phyloP scores from a whole-genome alignment of 768 basidiomycete genomes.

The Dioszegia aurantiaca region DNA sequence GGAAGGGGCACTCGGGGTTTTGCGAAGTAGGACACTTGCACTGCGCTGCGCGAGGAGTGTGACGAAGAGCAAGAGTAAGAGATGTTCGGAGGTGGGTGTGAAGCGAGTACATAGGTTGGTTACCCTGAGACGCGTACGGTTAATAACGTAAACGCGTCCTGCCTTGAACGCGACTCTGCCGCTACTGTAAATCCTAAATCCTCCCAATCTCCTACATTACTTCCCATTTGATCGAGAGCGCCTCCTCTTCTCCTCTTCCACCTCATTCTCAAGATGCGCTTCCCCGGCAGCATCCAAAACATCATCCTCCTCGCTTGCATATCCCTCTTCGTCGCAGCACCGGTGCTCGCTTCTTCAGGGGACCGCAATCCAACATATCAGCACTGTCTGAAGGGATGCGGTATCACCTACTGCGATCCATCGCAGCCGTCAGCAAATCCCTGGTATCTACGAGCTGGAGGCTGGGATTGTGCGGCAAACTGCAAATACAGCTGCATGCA shows the following conservation, averaged over 20 bases:
- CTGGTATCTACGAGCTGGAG: slow-evolving; percentile 63
- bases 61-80: no score
- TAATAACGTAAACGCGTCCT: no score
- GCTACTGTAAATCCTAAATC: no score
- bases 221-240: no score
- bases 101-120: no score
- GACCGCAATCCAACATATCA: slow-evolving; percentile 62
- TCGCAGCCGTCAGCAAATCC: slow-evolving; percentile 54
- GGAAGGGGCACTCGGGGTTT: no score
- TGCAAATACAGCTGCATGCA: slow-evolving; percentile 92
- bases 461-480: slow-evolving; percentile 84
- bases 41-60: no score
- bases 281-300: no score
- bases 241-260: not conserved
- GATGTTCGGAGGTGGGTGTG: no score
- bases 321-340: slow-evolving; percentile 3
- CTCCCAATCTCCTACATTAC: no score
- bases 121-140: no score
- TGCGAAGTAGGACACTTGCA: no score
- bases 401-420: slow-evolving; percentile 54
- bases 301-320: slow-evolving; percentile 3
- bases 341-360: slow-evolving; percentile 60
- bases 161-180: not conserved
- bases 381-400: slow-evolving; percentile 59
- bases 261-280: not conserved